Base-by-base conservation (phyloP, 2,329 filamentous ascomycete species). In the Myrmaecium sp. region DNA sequence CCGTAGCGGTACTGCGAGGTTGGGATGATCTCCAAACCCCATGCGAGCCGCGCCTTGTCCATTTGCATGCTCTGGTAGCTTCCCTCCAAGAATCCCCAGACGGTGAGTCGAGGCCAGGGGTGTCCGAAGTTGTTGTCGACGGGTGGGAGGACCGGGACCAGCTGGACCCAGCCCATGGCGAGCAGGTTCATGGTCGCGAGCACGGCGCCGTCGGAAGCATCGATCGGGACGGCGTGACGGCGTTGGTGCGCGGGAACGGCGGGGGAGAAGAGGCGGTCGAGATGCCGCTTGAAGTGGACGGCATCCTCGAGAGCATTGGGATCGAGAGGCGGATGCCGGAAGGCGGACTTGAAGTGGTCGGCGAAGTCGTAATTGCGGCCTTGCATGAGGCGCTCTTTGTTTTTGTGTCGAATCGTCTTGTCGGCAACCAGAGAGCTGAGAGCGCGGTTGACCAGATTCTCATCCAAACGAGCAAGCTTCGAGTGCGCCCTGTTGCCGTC, bases 51-150 rank as follows among this genome's bases (percentile, higher is more conserved):
- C 17, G 60, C 60, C 37, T 74, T 74, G 18, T 76, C 66, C 34
- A 74, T 72, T 31, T 69, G 68, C 29, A 74, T 63, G 13, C 71
- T 74, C 40, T 78, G 69, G 47, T 83, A 83, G 35, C 76, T 70
- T 10, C 68, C 68, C 5, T 74, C 73, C 28, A 69, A 65, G 40
- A 82, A 76, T 2, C 78, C 77, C 43, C 77, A 74, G 2, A 72
- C 70, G 4, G 52, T 58, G 14, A 62, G 36, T 17, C 49, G 47
- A 10, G 55, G 55, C 8, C 43, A 40, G 1, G 53, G 48, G 3
- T 49, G 49, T 19, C 49, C 42, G 26, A 55, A 46, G 5, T 52
- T 46, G 21, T 46, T 45, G 31, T 59, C 43, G 16, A 78, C 69
- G 1, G 69, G 68, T 4, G 76, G 61, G 21, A 73, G 57, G 2